These are phyloP conservation scores for Davidsoniella neocaledoniae DNA, from an alignment of 2,329 filamentous ascomycete species.

Conservation along the genomic window DNA sequence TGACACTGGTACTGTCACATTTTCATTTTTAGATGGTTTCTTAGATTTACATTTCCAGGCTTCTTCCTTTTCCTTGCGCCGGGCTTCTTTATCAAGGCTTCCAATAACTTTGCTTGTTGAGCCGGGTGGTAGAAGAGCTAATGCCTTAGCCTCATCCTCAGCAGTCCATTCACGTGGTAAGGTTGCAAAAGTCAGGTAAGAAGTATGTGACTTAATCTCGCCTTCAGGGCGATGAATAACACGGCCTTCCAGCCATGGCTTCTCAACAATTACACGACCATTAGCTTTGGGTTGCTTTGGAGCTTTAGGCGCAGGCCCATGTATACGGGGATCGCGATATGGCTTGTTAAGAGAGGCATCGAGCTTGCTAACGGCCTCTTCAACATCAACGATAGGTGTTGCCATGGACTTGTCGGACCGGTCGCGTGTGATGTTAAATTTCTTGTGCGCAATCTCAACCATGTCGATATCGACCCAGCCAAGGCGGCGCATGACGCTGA, in stretches of 20 bases:
- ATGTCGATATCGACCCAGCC: slow-evolving; percentile 89
- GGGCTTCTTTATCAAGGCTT: slow-evolving; percentile 33
- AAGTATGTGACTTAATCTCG: slow-evolving; percentile 90
- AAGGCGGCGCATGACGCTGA: slow-evolving; percentile 59
- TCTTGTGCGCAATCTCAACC: slow-evolving; percentile 71
- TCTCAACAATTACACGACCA: slow-evolving; percentile 16
- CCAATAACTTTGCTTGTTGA: slow-evolving; percentile 35
- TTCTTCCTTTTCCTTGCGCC: slow-evolving; percentile 40
- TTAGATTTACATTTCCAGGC: slow-evolving; percentile 30
- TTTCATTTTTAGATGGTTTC: slow-evolving; percentile 24
- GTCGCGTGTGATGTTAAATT: slow-evolving; percentile 69
- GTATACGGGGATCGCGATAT: background rate
- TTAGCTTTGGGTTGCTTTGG: slow-evolving; percentile 6
- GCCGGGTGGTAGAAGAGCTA: slow-evolving; percentile 42
- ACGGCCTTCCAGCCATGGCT: slow-evolving; percentile 58
- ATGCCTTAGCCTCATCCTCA: slow-evolving; percentile 57
- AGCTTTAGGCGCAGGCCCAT: background rate
- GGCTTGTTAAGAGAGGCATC: slow-evolving; percentile 16
- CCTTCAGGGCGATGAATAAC: slow-evolving; percentile 67
- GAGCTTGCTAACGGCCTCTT: slow-evolving; percentile 60
- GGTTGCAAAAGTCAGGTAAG: slow-evolving; percentile 87
- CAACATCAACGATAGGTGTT: slow-evolving; percentile 53
- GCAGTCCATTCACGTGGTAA: slow-evolving; percentile 74
- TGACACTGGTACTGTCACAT: too few species aligned
- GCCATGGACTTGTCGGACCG: slow-evolving; percentile 61